Base-by-base conservation (phyloP, 192 early-diverging fungal species). In the Linnemannia zychae region DNA sequence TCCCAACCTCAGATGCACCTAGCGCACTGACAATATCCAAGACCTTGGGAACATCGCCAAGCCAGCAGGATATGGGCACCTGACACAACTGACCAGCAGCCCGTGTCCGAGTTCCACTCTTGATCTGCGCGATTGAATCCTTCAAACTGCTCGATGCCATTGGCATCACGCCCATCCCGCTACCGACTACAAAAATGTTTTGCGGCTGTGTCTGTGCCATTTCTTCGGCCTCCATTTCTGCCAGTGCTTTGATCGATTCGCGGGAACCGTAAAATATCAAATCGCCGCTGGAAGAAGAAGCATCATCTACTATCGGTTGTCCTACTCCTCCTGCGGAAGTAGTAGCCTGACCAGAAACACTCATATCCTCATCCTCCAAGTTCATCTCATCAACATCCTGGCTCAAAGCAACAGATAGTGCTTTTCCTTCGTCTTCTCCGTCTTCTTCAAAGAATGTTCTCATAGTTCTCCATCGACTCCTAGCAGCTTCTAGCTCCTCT, bases 261-360 rank as follows among this genome's bases (percentile, higher is more conserved):
- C 83, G 67, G 9, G 83, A 85, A 12, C 83, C 83, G 49, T 85
- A 85, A 67, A 85, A 85, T 0, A 85, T 53, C 73, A 85, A 40
- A 40, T 85, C 83, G 17, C 83, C 69, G 17, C 52, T 67, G 3
- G 72, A 72, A 2, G 46, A 18, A n/a, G 53, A 28, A 0, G 38
- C 37, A 31, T 76, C 81, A 5, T 76, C 80, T 1, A 20, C 65
- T 3, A 37, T 40, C 18, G 38, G 22, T 52, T 53, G 57, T 52
- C 11, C 12, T 48, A 69, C 44, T 70, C 36, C 12, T 36, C 71
- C 71, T 31, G 40, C 9, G n/a, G 52, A 57, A 63, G 24, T 24
- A 33, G 11, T 13, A 24, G 6, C 11, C 15, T 63, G 57, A 63
- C 57, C 28, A 31, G 57, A 28, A 63, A 63, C 24, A 3, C 57